These are phyloP conservation scores for Metschnikowia matae DNA, from an alignment of 805 yeast species.

Conservation along the genomic window DNA sequence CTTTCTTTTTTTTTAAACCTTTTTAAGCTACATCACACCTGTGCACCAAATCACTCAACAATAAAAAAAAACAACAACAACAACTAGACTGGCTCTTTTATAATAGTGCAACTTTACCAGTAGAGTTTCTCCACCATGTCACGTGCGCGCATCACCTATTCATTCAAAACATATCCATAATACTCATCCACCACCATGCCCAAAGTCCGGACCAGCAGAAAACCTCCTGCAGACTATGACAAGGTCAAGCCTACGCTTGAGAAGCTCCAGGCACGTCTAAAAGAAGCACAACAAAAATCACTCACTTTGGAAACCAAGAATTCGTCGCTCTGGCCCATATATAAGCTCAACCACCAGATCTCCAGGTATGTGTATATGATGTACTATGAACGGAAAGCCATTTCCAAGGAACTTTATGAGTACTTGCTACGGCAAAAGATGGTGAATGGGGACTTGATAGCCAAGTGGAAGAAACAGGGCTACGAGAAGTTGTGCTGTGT, in stretches of 20 bases:
- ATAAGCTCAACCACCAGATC: slow-evolving; percentile 66
- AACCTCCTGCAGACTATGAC: slow-evolving; percentile 70
- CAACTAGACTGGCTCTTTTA: no score
- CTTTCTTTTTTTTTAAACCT: no score
- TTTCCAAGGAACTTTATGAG: slow-evolving; percentile 63
- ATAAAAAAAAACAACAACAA: no score
- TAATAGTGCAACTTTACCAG: no score
- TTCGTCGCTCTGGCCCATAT: slow-evolving; percentile 65
- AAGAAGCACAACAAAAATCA: slow-evolving; percentile 38
- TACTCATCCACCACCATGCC: slow-evolving; percentile 9
- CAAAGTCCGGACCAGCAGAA: slow-evolving; percentile 1
- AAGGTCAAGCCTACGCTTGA: slow-evolving; percentile 62
- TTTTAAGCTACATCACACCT: no score
- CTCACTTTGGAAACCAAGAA: slow-evolving; percentile 43
- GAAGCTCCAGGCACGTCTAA: slow-evolving; percentile 56
- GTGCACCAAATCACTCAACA: no score
- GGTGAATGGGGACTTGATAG: slow-evolving; percentile 67
- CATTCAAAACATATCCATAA: no score
- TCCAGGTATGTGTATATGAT: slow-evolving; percentile 73
- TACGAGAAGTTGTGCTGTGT: slow-evolving; percentile 85
- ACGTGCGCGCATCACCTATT: no score
- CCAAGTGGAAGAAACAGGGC: slow-evolving; percentile 80
- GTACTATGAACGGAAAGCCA: slow-evolving; percentile 65
- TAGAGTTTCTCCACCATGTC: no score
- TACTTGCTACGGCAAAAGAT: slow-evolving; percentile 67